Evolutionary conservation across 108 stramenopile species (phyloP), one percentile per base, ranked within the genome.

Genomic region (Cyclotella choctawhatcheeana): DNA sequence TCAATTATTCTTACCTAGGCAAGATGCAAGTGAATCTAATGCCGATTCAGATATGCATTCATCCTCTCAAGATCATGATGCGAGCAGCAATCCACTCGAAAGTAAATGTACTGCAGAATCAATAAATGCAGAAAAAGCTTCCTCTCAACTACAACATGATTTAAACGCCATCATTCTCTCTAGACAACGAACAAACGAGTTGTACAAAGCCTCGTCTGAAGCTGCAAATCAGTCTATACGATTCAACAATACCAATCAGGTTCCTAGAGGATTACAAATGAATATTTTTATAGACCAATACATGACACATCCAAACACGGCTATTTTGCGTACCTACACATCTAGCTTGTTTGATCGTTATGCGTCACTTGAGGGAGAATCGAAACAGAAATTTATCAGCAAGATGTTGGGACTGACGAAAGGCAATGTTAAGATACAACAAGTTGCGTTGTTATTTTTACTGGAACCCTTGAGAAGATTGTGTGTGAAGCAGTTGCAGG

Each of bases 321-420:
- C 69, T 59, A 53, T 62, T 22, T 58, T 64, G 35, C 26, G 64
- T 0, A 70, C 65, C 1, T 79, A 79, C 44, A 64, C 77, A 2
- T 71, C 77, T 10, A 67, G 35, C 47, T 32, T 79, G 20, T 79
- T 44, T 64, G 77, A 79, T 71, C 62, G 77, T 48, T 71, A 47
- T n/a, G 58, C 13, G 8, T 69, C 24, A 26, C 13, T 45, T 20
- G 25, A 22, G 16, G 32, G 26, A 24, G 7, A 54, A 33, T 18
- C 26, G n/a, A 5, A 14, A 34, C 21, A 67, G 8, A 30, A 48
- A 27, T 66, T 60, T 53, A 37, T 79, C 2, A 29, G 47, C 30
- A 79, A 79, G 24, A 37, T 79, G 45, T 43, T 79, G 40, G 33
- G 25, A 29, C 33, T 71, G 47, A 61, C 77, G 31, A 43, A 47